phyloP scores from a whole-genome alignment of 164 flowering plant genomes.

The Berberis vulgaris region DNA sequence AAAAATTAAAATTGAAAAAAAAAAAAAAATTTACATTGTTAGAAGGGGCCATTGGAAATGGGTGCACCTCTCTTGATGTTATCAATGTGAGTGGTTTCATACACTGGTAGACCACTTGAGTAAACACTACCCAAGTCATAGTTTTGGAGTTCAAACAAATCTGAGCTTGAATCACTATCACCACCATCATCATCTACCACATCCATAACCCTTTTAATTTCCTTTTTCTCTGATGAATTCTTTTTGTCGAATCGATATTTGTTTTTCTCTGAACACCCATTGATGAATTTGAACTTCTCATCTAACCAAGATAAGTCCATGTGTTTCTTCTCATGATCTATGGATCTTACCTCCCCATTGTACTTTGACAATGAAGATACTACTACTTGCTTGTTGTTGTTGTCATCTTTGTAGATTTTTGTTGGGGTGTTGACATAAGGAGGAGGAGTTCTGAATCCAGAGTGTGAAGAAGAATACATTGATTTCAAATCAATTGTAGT shows the following conservation, averaged over 20 bases:
- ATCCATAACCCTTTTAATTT: conserved; percentile 14
- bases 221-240: conserved; percentile 19
- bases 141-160: conserved; percentile 79
- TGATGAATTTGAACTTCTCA: conserved; percentile 26
- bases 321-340: conserved; percentile 16
- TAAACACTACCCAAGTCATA: conserved; percentile 46
- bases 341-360: conserved; percentile 16
- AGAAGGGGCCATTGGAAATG: conserved; percentile 22
- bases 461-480: conserved; percentile 28
- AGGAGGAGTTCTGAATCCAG: conserved; percentile 64
- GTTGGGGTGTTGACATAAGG: conserved; percentile 34
- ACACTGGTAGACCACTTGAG: conserved; percentile 70
- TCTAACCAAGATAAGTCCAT: conserved; percentile 29
- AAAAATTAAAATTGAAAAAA: too few species aligned
- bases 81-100: conserved; percentile 68
- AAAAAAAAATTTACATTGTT: neutral
- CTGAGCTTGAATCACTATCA: conserved; percentile 94
- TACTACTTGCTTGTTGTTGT: conserved; percentile 10
- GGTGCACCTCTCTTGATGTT: conserved; percentile 50
- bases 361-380: conserved; percentile 4
- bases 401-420: conserved; percentile 30
- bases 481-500: conserved; percentile 6
- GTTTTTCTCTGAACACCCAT: conserved; percentile 21
- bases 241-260: conserved; percentile 20
- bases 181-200: conserved; percentile 42